Conservation (phyloP, 2,329 filamentous ascomycete genomes). For the Colletotrichum cuscutae region DNA sequence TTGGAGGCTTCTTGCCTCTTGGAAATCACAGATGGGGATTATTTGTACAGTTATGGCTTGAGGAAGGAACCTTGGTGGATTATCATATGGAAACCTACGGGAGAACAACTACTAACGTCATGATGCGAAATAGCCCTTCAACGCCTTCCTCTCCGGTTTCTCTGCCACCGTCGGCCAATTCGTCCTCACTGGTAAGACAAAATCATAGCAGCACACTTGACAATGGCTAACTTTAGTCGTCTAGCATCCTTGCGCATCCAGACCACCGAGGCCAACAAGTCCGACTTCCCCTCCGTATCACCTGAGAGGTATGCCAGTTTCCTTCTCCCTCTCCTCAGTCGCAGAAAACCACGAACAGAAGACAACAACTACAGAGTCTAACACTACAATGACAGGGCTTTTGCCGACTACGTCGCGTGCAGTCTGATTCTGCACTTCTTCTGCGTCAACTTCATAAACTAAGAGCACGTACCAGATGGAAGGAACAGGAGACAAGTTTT, state of each 20-base stretch:
- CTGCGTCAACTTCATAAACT: constrained; percentile 99
- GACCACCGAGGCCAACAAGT: constrained; percentile 84
- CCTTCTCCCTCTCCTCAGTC: too few species aligned
- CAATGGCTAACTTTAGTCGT: constrained; percentile 6
- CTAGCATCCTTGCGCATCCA: constrained; percentile 85
- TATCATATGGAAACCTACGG: neutral
- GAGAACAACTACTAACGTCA: constrained; percentile 37
- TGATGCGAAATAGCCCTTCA: constrained; percentile 80
- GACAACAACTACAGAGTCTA: constrained; percentile 17
- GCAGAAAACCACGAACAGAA: neutral
- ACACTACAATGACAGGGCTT: constrained; percentile 70
- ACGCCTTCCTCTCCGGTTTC: constrained; percentile 97
- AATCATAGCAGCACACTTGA: constrained; percentile 33
- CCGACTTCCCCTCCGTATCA: constrained; percentile 79
- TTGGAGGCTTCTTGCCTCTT: neutral
- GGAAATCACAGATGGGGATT: neutral
- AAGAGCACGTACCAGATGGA: constrained; percentile 40
- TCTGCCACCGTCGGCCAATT: constrained; percentile 96
- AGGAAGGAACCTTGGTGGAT: neutral
- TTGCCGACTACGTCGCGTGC: constrained; percentile 95
- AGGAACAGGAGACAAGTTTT: constrained; percentile 22
- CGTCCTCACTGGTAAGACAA: constrained; percentile 81
- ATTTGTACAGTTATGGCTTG: neutral
- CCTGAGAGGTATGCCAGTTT: constrained; percentile 75
- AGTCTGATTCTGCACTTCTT: constrained; percentile 98